Base-by-base conservation (phyloP, 768 basidiomycete species). In the Tylopilus sp. region DNA sequence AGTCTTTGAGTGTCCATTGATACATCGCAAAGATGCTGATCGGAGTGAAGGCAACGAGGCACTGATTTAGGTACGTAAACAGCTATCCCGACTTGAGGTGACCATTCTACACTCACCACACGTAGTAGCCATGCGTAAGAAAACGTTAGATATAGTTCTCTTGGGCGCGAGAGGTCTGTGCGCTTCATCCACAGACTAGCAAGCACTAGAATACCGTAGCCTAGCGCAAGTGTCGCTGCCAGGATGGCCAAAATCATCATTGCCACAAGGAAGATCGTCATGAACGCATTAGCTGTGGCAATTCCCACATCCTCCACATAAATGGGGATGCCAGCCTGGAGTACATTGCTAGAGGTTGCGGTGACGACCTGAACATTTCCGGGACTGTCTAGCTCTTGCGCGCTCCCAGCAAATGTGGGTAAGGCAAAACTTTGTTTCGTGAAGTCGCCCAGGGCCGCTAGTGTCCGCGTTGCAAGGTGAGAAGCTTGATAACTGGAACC, bases 1-100 rank as follows among this genome's bases (percentile, higher is more conserved):
- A 94, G 69, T 98, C 93, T 52, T 80, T 73, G 55, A 94, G 74
- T 1, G 88, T 90, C 91, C 94, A 98, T 67, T 98, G 94, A 67
- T 86, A 93, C 62, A 97, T 80, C 8, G 81, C 75, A 58, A 97
- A 91, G 55, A 88, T 80, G 55, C 83, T 69, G 52, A 92, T 71
- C 9, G 95, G 95, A 44, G 81, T 73, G 57, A 83, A 73, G 22
- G 76, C 70, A 40, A 90, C 68, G n/a, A 93, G 68, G 15, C 75
- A 80, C 85, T 87, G 53, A 13, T 47, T 28, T 12, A 47, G 10
- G 11, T 9, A 28, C 35, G 23, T 57, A 11, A 60, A 41, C 6
- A 31, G 8, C 36, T 18, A 44, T 44, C 51, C 21, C 51, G 21
- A 26, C 13, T 53, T 5, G 21, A 40, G 41, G 36, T 52, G 30